These are phyloP conservation scores for Ogataea chonburiensis DNA, from an alignment of 805 yeast species.

Conservation along the genomic window DNA sequence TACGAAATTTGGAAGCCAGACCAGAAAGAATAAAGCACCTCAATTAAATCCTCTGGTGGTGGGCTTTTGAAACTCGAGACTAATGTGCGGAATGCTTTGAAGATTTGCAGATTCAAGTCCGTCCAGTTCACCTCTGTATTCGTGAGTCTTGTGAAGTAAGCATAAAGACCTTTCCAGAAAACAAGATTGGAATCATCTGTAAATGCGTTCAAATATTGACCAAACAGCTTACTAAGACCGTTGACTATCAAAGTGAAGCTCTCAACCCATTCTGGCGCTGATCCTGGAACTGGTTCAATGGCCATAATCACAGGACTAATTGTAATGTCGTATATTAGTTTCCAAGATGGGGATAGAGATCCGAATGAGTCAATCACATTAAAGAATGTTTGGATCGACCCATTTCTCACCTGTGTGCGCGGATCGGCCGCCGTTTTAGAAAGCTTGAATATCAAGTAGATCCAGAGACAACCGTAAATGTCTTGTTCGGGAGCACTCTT, in stretches of 20 bases:
- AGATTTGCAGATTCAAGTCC: constrained; percentile 56
- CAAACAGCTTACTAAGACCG: constrained; percentile 65
- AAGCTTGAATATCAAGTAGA: constrained; percentile 59
- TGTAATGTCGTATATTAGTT: constrained; percentile 60
- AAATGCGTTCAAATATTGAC: constrained; percentile 47
- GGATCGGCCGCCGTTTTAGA: constrained; percentile 62
- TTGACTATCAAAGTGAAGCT: constrained; percentile 58
- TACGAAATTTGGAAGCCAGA: constrained; percentile 43
- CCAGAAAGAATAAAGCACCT: constrained; percentile 53
- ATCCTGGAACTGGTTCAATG: constrained; percentile 17
- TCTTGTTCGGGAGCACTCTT: constrained; percentile 23
- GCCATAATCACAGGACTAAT: constrained; percentile 49
- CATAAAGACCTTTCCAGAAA: constrained; percentile 59
- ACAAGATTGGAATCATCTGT: constrained; percentile 14
- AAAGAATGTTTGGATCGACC: constrained; percentile 85
- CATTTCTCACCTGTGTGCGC: constrained; percentile 82
- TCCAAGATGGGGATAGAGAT: constrained; percentile 59
- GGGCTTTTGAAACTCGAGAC: constrained; percentile 35
- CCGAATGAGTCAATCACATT: constrained; percentile 77
- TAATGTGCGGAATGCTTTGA: constrained; percentile 50
- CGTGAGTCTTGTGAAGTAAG: constrained; percentile 45
- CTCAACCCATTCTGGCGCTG: constrained; percentile 49
- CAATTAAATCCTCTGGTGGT: constrained; percentile 34
- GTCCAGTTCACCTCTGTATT: constrained; percentile 40
- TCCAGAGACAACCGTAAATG: constrained; percentile 51